These are phyloP conservation scores for Curvularia lunata DNA, from an alignment of 2,329 filamentous ascomycete species.

Conservation along the genomic window DNA sequence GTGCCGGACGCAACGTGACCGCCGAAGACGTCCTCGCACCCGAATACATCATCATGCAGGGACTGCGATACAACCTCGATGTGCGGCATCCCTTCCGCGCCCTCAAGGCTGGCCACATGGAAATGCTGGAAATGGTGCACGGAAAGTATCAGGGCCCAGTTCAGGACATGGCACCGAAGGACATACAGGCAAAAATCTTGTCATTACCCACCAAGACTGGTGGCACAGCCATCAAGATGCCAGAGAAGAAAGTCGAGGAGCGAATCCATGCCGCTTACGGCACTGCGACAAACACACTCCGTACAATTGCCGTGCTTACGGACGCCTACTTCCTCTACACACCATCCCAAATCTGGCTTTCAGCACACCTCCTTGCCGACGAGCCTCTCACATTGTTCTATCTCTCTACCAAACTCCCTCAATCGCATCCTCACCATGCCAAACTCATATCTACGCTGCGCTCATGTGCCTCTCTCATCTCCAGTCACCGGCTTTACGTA, in stretches of 20 bases:
- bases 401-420: conserved; percentile 52
- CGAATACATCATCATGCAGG: conserved; percentile 91
- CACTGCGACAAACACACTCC: conserved; percentile 63
- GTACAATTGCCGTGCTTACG: conserved; percentile 79
- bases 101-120: conserved; percentile 84
- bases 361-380: conserved; percentile 78
- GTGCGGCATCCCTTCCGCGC: conserved; percentile 89
- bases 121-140: conserved; percentile 72
- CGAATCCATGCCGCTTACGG: conserved; percentile 70
- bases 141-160: conserved; percentile 58
- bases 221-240: conserved; percentile 21
- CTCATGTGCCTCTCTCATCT: conserved; percentile 51
- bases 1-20: conserved; percentile 60
- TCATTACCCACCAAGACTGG: conserved; percentile 32
- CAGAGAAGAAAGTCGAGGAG: conserved; percentile 41
- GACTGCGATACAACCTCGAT: conserved; percentile 90
- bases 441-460: conserved; percentile 50
- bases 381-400: conserved; percentile 62
- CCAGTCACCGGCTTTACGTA: conserved; percentile 34
- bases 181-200: conserved; percentile 40
- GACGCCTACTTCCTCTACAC: conserved; percentile 98
- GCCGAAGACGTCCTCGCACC: conserved; percentile 85
- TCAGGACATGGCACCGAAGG: conserved; percentile 24
- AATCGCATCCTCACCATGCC: conserved; percentile 27
- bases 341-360: conserved; percentile 90